phyloP scores from a whole-genome alignment of 176 grass and related monocot species.

The Urochloa ruziziensis region DNA sequence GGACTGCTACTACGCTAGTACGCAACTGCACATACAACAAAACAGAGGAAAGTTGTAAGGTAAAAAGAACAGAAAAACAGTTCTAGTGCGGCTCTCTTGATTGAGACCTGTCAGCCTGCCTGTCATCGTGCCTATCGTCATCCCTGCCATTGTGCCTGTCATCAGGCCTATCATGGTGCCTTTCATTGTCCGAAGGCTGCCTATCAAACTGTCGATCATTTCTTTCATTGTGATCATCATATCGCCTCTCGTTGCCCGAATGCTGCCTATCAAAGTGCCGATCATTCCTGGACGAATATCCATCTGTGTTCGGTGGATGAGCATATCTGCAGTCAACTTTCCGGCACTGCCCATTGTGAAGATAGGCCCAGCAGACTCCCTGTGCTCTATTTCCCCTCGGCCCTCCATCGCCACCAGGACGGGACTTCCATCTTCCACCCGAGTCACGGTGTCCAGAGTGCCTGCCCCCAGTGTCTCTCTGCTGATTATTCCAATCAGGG shows the following conservation, averaged over 20 bases:
- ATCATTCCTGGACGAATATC: conserved; percentile 26
- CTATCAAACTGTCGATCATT: conserved; percentile 41
- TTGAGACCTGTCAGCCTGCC: conserved; percentile 39
- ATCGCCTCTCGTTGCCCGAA: conserved; percentile 24
- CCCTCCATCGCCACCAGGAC: conserved; percentile 46
- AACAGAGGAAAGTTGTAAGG: conserved; percentile 9
- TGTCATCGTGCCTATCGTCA: background rate
- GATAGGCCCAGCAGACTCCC: conserved; percentile 32
- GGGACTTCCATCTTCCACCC: conserved; percentile 34
- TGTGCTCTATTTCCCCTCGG: background rate
- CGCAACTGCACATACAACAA: conserved; percentile 55
- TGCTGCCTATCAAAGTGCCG: conserved; percentile 32
- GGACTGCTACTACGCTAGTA: conserved; percentile 13
- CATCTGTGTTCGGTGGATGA: conserved; percentile 32
- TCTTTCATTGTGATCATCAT: conserved; percentile 32
- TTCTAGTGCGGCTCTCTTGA: conserved; percentile 43
- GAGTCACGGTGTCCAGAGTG: conserved; percentile 38
- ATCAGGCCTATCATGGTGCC: conserved; percentile 31
- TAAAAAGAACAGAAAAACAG: background rate
- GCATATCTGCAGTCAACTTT: conserved; percentile 40
- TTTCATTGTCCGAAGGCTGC: conserved; percentile 38
- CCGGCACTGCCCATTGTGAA: conserved; percentile 37
- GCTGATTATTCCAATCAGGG: conserved; percentile 49
- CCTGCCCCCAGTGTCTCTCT: conserved; percentile 35
- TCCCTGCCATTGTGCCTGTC: conserved; percentile 13